Base-by-base conservation (phyloP, 495 filamentous ascomycete genomes). In the Cenococcum geophilum region DNA sequence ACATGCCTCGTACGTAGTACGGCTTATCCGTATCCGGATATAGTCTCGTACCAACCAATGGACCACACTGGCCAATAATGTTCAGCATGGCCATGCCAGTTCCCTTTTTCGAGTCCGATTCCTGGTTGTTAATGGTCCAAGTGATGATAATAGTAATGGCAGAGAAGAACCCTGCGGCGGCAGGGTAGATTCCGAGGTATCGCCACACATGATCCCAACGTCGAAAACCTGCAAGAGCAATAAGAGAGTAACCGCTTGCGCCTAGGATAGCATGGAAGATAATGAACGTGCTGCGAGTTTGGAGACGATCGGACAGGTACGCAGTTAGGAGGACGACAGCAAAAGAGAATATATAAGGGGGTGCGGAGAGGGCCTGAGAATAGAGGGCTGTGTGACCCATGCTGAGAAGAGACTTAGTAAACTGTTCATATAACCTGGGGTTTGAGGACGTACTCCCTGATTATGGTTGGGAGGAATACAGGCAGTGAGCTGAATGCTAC, bases 391-490 rank as follows among this genome's bases (percentile, higher is more conserved):
- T 82, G 72, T 86, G 90, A n/a, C 89, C 89, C 86, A 92, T 91
- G 50, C 49, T 52, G 25, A 14, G 25, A 45, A 16, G 40, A 45
- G 12, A 18, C 4, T 45, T 18, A 45, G 40, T 10, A 45, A 45
- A 45, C 11, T 4, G 12, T 2, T 45, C 2, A 45, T 4, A 4
- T 45, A 16, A 18, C 14, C 12, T 16, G 3, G 40, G 12, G 11
- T 14, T 4, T 1, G 21, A 52, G n/a, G n/a, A 16, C 49, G 21
- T 25, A 52, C 47, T 85, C 80, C 57, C 81, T 76, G 18, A 92
- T 77, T 67, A 95, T 91, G 14, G 87, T 86, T 0, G 91, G 91
- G 0, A 96, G 77, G 67, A 95, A 96, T 5, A 93, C 88, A 0
- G 91, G 89, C 18, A 96, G 81, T 9, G 88, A 91, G 27, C 87